Conservation (phyloP, 2,329 filamentous ascomycete species). For the Penicillium sp. region DNA sequence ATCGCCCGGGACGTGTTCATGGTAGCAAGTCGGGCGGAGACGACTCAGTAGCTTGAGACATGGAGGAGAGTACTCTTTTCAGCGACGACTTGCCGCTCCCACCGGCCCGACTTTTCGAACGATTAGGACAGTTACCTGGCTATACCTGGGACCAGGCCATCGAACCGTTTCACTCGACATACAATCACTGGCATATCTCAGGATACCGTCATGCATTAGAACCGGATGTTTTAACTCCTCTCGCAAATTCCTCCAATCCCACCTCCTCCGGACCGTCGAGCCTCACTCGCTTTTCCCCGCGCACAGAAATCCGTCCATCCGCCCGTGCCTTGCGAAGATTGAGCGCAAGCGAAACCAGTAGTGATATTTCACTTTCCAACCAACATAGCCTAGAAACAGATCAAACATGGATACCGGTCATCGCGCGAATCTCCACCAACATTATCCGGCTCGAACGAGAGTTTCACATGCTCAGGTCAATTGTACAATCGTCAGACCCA, state of each 20-base stretch:
- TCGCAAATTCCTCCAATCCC: slow-evolving; percentile 36
- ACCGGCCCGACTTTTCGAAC: slow-evolving; percentile 68
- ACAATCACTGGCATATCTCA: slow-evolving; percentile 83
- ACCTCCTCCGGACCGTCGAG: slow-evolving; percentile 43
- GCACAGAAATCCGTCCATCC: slow-evolving; percentile 40
- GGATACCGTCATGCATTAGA: slow-evolving; percentile 58
- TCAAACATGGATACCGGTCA: slow-evolving; percentile 58
- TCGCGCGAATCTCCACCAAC: slow-evolving; percentile 81
- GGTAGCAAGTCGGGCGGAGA: slow-evolving; percentile 11
- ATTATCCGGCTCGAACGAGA: slow-evolving; percentile 80
- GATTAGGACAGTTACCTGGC: slow-evolving; percentile 68
- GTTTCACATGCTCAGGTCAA: slow-evolving; percentile 74
- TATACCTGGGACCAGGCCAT: slow-evolving; percentile 72
- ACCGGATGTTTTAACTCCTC: slow-evolving; percentile 48
- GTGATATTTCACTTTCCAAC: slow-evolving; percentile 44
- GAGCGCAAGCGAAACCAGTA: slow-evolving; percentile 52
- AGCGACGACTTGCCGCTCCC: slow-evolving; percentile 53
- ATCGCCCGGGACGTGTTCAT: slow-evolving; percentile 15
- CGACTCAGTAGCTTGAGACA: slow-evolving; percentile 17
- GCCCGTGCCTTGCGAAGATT: slow-evolving; percentile 45
- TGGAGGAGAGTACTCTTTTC: slow-evolving; percentile 40
- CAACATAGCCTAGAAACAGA: slow-evolving; percentile 23
- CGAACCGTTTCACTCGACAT: slow-evolving; percentile 57
- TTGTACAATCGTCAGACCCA: slow-evolving; percentile 70
- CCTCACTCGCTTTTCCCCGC: slow-evolving; percentile 44